Evolutionary conservation across 2,329 filamentous ascomycete genomes (phyloP).

Genomic region (Alternaria sp.): DNA sequence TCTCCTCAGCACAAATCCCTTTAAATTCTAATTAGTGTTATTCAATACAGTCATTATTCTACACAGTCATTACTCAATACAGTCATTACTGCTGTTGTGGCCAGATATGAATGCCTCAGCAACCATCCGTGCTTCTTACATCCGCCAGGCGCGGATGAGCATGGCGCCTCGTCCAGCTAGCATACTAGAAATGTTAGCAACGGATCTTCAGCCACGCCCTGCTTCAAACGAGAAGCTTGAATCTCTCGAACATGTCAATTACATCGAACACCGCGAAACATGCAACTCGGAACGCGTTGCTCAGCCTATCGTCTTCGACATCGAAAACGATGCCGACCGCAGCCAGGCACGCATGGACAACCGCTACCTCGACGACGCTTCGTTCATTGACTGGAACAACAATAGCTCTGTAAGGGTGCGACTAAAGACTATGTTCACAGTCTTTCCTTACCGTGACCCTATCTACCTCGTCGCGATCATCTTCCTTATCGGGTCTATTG

Average conservation of each 20-base stretch:
- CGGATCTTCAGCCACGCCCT: slow-evolving; percentile 28
- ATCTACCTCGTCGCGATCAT: slow-evolving; percentile 42
- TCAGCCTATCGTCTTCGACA: slow-evolving; percentile 8
- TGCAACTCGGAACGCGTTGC: slow-evolving; percentile 31
- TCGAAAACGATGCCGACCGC: slow-evolving; percentile 5
- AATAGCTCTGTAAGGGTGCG: slow-evolving; percentile 9
- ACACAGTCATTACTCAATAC: too few species aligned
- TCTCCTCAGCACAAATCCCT: slow-evolving; percentile 10
- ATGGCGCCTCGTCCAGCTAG: slow-evolving; percentile 18
- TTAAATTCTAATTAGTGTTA: slow-evolving; percentile 17
- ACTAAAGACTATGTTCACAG: slow-evolving; percentile 29
- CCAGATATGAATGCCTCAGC: slow-evolving; percentile 43
- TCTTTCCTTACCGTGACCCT: slow-evolving; percentile 41
- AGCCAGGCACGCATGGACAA: slow-evolving; percentile 5
- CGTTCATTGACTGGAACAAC: slow-evolving; percentile 10
- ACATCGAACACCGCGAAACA: slow-evolving; percentile 33
- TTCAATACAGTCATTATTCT: neutral
- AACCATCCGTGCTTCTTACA: slow-evolving; percentile 39
- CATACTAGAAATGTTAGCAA: slow-evolving; percentile 6
- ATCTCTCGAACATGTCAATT: slow-evolving; percentile 31
- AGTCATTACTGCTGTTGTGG: slow-evolving; percentile 1
- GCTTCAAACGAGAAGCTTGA: slow-evolving; percentile 29
- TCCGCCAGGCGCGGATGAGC: slow-evolving; percentile 35
- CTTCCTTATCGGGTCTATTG: slow-evolving; percentile 36
- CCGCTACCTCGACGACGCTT: slow-evolving; percentile 1